Percentiles rank a stretch among this genome's conserved stretches.
phyloP scores from a whole-genome alignment of 176 grass and related monocot genomes.

The Rhipidocladum racemiflorum region DNA sequence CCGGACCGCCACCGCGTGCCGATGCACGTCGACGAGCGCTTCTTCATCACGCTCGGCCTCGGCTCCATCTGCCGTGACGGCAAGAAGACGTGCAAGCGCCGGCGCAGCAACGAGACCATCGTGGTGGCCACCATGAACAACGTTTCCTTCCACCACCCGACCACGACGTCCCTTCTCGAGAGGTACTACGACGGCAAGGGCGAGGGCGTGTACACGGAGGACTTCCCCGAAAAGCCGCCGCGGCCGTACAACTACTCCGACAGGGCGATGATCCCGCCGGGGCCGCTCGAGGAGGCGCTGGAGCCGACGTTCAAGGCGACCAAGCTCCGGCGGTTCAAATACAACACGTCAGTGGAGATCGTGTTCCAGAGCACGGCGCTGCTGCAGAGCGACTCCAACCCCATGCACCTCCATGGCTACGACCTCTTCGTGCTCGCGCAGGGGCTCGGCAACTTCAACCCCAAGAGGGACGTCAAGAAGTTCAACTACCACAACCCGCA shows the following conservation, averaged over 20 bases:
- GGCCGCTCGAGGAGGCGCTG: neutral
- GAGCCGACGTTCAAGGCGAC: constrained; percentile 40
- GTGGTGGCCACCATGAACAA: constrained; percentile 68
- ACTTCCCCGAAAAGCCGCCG: constrained; percentile 34
- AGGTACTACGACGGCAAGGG: constrained; percentile 38
- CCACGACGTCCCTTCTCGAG: constrained; percentile 28
- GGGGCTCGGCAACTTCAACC: constrained; percentile 54
- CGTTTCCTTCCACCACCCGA: constrained; percentile 36
- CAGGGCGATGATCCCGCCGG: neutral
- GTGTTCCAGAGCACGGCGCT: constrained; percentile 64
- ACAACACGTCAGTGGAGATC: constrained; percentile 41
- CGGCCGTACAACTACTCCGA: constrained; percentile 54
- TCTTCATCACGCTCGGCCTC: constrained; percentile 29
- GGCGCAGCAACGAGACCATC: constrained; percentile 2
- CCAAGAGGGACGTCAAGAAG: constrained; percentile 33
- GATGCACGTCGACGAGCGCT: constrained; percentile 30
- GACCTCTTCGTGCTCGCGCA: constrained; percentile 52
- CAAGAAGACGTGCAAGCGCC: neutral
- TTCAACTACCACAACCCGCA: constrained; percentile 57
- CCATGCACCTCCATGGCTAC: constrained; percentile 67
- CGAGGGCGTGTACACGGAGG: constrained; percentile 8
- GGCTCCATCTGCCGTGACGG: constrained; percentile 25
- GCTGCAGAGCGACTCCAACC: constrained; percentile 53
- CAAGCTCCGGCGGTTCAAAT: constrained; percentile 42
- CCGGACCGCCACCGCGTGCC: neutral